Evolutionary conservation across 2,329 filamentous ascomycete genomes (phyloP).

Genomic region (Oidium heveae): DNA sequence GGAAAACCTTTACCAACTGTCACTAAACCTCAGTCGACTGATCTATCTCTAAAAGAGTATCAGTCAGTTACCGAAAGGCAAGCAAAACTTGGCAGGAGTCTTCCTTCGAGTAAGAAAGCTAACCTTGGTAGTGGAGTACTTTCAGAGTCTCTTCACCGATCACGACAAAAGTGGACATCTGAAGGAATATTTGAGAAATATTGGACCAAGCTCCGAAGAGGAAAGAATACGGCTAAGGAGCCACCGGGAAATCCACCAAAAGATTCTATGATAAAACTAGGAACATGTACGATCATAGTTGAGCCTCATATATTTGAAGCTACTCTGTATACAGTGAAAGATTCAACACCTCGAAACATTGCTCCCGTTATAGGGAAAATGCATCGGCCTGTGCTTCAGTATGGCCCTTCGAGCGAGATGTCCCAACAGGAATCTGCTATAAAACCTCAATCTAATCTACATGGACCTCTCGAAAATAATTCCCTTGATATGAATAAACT

Average conservation of each 20-base stretch:
- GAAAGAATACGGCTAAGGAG: slow-evolving; percentile 38
- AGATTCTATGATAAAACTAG: slow-evolving; percentile 47
- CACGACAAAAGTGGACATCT: slow-evolving; percentile 46
- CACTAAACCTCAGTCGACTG: slow-evolving; percentile 36
- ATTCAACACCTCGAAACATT: slow-evolving; percentile 24
- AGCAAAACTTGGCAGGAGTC: slow-evolving; percentile 2
- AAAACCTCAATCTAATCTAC: neutral
- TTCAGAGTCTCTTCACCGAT: slow-evolving; percentile 45
- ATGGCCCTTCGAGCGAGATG: slow-evolving; percentile 35
- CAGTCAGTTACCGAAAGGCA: slow-evolving; percentile 52
- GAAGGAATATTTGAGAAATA: slow-evolving; percentile 54
- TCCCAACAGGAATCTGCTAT: slow-evolving; percentile 4
- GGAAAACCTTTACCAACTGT: slow-evolving; percentile 49
- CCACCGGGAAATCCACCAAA: slow-evolving; percentile 37
- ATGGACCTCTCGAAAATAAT: slow-evolving; percentile 7
- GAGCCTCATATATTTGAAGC: slow-evolving; percentile 63
- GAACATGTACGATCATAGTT: slow-evolving; percentile 47
- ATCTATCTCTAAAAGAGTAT: slow-evolving; percentile 38
- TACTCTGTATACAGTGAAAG: slow-evolving; percentile 46
- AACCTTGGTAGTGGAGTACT: slow-evolving; percentile 37
- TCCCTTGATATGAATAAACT: neutral
- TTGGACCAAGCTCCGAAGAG: slow-evolving; percentile 49
- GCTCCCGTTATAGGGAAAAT: slow-evolving; percentile 14
- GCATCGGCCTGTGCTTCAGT: slow-evolving; percentile 34
- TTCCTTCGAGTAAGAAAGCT: slow-evolving; percentile 1